Base-by-base conservation (phyloP, 148 eudicot genomes). In the Rhododendron henanense region DNA sequence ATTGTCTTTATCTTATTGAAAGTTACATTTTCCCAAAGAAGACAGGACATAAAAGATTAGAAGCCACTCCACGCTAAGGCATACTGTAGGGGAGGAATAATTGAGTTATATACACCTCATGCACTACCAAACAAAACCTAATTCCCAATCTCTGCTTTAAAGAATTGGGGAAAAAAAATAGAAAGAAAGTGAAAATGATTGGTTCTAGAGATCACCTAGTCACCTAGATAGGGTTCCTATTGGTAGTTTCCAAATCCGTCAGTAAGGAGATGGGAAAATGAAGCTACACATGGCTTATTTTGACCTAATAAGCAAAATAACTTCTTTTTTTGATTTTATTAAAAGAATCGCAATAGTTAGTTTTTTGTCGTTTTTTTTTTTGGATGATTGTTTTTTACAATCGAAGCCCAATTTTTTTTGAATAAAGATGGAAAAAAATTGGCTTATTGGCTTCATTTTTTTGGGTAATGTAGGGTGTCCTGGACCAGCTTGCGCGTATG, bases 101-200 rank as follows among this genome's bases (percentile, higher is more conserved):
- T 74, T 16, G 78, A 74, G 78, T 15, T 2, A 4, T 41, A 73
- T 41, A 73, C 45, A 74, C 78, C 44, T 33, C 77, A 28, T 74
- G 45, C 45, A 74, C 78, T 47, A 74, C 78, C 44, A 74, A 74
- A 35, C 78, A 74, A 74, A 74, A 35, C 78, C 78, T 74, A 35
- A 74, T 74, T 31, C 75, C 6, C 45, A 35, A 37, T 74, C 23
- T 74, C 7, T 74, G 2, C 3, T 74, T 15, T 74, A 74, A 33
- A 35, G 21, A 33, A 16, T 10, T 10, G 6, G 6, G 18, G 33
- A n/a, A 41, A 41, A 41, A 33, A 6, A 33, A 35, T 5, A 15
- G 78, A 35, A 33, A 16, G 76, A 74, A 35, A 35, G 78, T 74
- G 78, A 74, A 6, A 74, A 74, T 35, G 78, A 35, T 37, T 74